phyloP scores from a whole-genome alignment of 306 rosid genomes.

The Quercus suber region DNA sequence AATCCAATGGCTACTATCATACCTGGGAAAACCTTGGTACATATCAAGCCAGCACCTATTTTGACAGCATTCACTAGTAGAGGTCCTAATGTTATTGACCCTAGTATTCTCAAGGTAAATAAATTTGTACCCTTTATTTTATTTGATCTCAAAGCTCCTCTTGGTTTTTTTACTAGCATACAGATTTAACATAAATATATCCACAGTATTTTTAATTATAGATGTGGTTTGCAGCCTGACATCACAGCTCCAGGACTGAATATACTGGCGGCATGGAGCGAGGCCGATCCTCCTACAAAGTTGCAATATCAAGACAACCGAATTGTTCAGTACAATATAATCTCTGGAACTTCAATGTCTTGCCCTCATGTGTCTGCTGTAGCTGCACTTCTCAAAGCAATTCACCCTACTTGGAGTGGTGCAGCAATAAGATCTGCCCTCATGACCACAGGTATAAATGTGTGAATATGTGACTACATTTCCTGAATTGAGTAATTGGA shows the following conservation, averaged over 20 bases:
- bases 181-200: background rate
- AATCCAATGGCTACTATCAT: slow-evolving; percentile 55
- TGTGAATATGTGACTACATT: background rate
- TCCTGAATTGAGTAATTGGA: too few species aligned
- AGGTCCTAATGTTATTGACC: slow-evolving; percentile 85
- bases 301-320: slow-evolving; percentile 48
- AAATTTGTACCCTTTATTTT: background rate
- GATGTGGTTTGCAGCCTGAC: slow-evolving; percentile 68
- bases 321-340: slow-evolving; percentile 59
- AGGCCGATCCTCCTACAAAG: slow-evolving; percentile 65
- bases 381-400: slow-evolving; percentile 73
- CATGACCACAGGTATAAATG: slow-evolving; percentile 71
- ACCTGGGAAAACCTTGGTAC: slow-evolving; percentile 54
- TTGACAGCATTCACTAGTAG: slow-evolving; percentile 76
- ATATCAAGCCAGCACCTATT: slow-evolving; percentile 76
- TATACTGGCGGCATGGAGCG: slow-evolving; percentile 93
- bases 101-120: slow-evolving; percentile 70
- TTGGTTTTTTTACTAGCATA: background rate
- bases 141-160: too few species aligned
- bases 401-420: slow-evolving; percentile 77
- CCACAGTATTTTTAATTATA: background rate
- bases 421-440: slow-evolving; percentile 92
- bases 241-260: slow-evolving; percentile 92
- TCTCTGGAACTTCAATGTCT: slow-evolving; percentile 95
- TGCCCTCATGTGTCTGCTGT: slow-evolving; percentile 88